Conservation (phyloP, 2,329 filamentous ascomycete species). For the Stenocarpella maydis region DNA sequence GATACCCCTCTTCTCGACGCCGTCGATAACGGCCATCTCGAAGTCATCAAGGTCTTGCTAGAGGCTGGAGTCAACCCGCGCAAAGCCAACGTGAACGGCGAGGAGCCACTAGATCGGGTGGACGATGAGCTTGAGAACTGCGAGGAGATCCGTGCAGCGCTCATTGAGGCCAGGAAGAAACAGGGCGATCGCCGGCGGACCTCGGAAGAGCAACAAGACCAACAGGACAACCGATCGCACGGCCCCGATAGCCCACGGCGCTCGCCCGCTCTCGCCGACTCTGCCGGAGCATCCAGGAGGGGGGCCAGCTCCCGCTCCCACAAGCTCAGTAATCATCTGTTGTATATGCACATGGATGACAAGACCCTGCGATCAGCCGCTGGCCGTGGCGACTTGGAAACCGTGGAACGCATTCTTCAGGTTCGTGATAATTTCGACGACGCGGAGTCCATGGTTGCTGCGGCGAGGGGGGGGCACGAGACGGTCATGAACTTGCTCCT, state of each 20-base stretch:
- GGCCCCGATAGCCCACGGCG: conserved; percentile 66
- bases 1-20: conserved; percentile 96
- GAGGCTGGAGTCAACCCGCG: conserved; percentile 90
- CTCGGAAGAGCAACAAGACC: conserved; percentile 62
- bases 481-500: conserved; percentile 83
- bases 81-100: conserved; percentile 88
- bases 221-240: conserved; percentile 58
- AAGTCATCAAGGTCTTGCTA: conserved; percentile 85
- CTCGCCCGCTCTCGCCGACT: conserved; percentile 55
- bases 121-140: conserved; percentile 78
- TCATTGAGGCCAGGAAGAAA: conserved; percentile 68
- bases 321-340: conserved; percentile 69
- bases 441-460: conserved; percentile 87
- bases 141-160: conserved; percentile 76
- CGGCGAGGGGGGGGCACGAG: conserved; percentile 90
- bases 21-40: conserved; percentile 92
- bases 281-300: conserved; percentile 52
- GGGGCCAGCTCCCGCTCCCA: conserved; percentile 65
- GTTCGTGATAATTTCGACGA: conserved; percentile 72
- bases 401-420: conserved; percentile 67
- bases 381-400: conserved; percentile 68
- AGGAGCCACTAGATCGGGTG: conserved; percentile 88
- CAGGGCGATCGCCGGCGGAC: conserved; percentile 62
- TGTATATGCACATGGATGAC: conserved; percentile 71
- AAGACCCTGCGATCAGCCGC: conserved; percentile 69